Evolutionary conservation across 1,284 basidiomycete genomes (phyloP).

Genomic region (Cryptococcus sp.): DNA sequence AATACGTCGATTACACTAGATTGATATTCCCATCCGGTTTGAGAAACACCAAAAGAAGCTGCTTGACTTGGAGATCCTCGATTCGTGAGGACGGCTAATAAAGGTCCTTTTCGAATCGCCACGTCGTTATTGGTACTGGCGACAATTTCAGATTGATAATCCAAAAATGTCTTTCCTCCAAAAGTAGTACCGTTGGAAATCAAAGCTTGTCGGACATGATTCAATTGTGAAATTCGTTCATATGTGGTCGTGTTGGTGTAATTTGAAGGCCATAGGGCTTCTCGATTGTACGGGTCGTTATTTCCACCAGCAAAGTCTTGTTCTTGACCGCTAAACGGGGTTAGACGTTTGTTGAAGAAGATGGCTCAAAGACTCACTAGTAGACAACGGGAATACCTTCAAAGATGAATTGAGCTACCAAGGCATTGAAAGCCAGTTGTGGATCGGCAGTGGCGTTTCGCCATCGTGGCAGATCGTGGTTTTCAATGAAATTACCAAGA

Average conservation of each 20-base stretch:
- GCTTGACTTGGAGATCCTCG: slow-evolving; percentile 37
- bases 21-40: slow-evolving; percentile 35
- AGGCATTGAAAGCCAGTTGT: slow-evolving; percentile 55
- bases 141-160: slow-evolving; percentile 57
- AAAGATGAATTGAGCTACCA: slow-evolving; percentile 63
- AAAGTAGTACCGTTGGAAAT: slow-evolving; percentile 50
- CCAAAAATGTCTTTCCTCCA: slow-evolving; percentile 55
- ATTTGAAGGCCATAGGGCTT: slow-evolving; percentile 66
- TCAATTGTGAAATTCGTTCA: slow-evolving; percentile 60
- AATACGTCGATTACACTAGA: slow-evolving; percentile 43
- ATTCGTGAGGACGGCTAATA: slow-evolving; percentile 68
- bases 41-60: slow-evolving; percentile 30
- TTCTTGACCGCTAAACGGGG: slow-evolving; percentile 56
- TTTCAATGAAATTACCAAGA: slow-evolving; percentile 77
- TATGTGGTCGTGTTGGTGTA: slow-evolving; percentile 54
- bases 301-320: slow-evolving; percentile 57
- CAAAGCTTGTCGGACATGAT: slow-evolving; percentile 66
- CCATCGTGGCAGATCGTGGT: slow-evolving; percentile 75
- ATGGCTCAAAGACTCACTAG: slow-evolving; percentile 12
- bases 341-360: slow-evolving; percentile 43
- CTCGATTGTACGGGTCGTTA: slow-evolving; percentile 67
- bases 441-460: slow-evolving; percentile 52
- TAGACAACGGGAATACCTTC: slow-evolving; percentile 70
- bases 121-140: slow-evolving; percentile 58
- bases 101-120: slow-evolving; percentile 65